phyloP scores from a whole-genome alignment of 805 yeast species.

The Candida orba region DNA sequence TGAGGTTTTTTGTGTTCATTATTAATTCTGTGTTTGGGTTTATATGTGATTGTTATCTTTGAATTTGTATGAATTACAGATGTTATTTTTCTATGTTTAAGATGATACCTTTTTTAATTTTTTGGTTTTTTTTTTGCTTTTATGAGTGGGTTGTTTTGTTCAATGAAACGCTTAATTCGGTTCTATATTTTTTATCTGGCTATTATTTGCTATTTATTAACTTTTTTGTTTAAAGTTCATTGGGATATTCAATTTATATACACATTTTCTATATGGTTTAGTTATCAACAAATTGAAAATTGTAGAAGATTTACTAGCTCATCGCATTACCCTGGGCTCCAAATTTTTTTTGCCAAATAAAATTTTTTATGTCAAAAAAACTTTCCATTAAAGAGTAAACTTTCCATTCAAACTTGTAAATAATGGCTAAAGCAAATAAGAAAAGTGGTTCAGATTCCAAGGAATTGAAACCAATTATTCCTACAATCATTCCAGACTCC shows the following conservation, averaged over 20 bases:
- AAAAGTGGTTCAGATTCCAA: background rate
- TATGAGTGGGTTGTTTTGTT: too few species aligned
- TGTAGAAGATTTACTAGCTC: background rate
- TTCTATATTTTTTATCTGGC: too few species aligned
- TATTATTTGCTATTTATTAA: too few species aligned
- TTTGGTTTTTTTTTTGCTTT: too few species aligned
- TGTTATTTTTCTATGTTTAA: too few species aligned
- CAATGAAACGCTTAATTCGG: too few species aligned
- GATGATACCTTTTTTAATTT: too few species aligned
- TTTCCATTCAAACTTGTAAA: background rate
- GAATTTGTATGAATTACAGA: too few species aligned
- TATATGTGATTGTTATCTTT: background rate
- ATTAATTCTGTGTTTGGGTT: background rate
- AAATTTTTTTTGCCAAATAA: background rate
- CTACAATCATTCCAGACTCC: conserved; percentile 18
- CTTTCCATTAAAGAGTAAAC: background rate
- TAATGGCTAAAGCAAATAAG: conserved; percentile 9
- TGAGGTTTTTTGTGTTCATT: too few species aligned
- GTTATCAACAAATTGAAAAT: background rate
- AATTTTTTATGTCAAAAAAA: conserved; percentile 3
- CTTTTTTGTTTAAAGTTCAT: too few species aligned
- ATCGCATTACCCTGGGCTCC: background rate
- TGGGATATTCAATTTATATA: background rate
- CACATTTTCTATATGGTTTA: too few species aligned
- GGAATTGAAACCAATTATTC: conserved; percentile 16